These are phyloP conservation scores for Steccherinum ochraceum DNA, from an alignment of 768 basidiomycete genomes.

Conservation along the genomic window DNA sequence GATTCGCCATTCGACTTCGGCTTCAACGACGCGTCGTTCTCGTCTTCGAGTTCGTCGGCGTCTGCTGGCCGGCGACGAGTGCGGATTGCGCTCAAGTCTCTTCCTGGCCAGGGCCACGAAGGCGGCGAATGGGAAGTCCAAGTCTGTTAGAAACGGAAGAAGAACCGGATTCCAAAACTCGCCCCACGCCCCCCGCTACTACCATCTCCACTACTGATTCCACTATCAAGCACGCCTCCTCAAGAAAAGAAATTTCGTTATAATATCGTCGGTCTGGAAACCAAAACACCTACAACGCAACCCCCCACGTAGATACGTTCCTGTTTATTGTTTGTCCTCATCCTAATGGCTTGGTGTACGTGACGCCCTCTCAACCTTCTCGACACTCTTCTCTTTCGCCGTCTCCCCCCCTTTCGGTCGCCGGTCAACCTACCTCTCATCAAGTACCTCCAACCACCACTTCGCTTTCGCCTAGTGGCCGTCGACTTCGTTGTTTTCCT, in stretches of 20 bases:
- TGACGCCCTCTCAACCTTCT: background rate
- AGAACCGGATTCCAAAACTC: background rate
- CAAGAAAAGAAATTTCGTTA: background rate
- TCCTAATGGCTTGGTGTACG: background rate
- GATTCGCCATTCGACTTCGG: slow-evolving; percentile 11
- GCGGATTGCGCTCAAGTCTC: slow-evolving; percentile 59
- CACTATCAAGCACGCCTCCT: too few relatives aligned
- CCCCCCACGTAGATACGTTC: background rate
- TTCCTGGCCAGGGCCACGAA: slow-evolving; percentile 55
- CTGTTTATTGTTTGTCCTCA: background rate
- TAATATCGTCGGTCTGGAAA: background rate
- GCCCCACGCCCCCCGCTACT: too few relatives aligned
- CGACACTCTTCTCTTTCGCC: background rate
- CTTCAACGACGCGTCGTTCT: slow-evolving; percentile 5
- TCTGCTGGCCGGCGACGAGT: slow-evolving; percentile 43
- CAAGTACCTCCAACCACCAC: background rate
- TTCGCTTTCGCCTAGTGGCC: background rate
- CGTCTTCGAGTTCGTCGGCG: slow-evolving; percentile 7
- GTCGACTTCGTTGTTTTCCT: background rate
- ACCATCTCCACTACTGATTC: background rate
- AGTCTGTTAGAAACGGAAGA: slow-evolving; percentile 43
- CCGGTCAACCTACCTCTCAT: background rate
- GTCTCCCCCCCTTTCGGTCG: background rate
- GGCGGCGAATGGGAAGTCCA: slow-evolving; percentile 80
- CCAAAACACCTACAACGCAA: too few relatives aligned